phyloP scores from a whole-genome alignment of 441 rosid species.

The Sinapis alba region DNA sequence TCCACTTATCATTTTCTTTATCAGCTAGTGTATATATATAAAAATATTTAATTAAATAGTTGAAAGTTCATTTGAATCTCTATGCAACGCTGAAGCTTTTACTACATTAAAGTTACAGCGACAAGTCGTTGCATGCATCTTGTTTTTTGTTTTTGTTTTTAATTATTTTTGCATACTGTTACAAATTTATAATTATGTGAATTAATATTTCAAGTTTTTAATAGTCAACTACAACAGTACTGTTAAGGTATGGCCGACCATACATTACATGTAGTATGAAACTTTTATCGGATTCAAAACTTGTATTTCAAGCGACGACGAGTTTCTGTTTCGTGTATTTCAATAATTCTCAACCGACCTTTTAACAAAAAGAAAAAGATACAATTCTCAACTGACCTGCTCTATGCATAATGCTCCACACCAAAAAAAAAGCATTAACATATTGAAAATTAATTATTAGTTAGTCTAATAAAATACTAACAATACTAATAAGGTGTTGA shows the following conservation, averaged over 20 bases:
- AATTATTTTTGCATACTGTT: not conserved
- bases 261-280: not conserved
- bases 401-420: not conserved
- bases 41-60: no score
- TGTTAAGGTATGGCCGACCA: not conserved
- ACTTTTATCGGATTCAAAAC: not conserved
- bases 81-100: not conserved
- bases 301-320: constrained; percentile 26
- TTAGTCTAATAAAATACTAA: not conserved
- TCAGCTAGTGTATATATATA: no score
- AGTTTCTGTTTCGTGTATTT: not conserved
- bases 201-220: not conserved
- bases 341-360: not conserved
- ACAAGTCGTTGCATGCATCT: not conserved
- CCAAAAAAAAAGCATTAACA: not conserved
- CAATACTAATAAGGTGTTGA: not conserved
- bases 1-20: not conserved
- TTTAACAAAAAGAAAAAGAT: no score
- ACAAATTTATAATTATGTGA: not conserved
- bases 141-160: no score
- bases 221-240: not conserved
- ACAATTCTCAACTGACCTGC: not conserved
- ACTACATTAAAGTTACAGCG: not conserved
- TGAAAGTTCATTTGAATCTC: not conserved
- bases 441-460: not conserved